Base-by-base conservation (phyloP, 768 basidiomycete species). In the Serendipita sp. region DNA sequence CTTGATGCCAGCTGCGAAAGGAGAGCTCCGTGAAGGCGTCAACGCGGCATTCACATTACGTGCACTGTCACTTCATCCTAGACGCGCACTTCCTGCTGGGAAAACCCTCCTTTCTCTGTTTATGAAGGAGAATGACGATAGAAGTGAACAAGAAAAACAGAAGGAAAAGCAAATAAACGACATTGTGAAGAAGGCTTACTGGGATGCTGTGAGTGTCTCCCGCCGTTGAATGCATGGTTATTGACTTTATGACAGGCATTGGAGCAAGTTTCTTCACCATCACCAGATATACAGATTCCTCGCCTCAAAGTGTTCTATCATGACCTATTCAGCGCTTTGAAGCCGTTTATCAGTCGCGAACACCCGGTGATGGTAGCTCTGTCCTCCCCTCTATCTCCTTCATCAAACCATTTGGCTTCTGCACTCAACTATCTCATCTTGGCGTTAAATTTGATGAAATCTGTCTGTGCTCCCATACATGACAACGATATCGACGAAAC, bases 271-370 rank as follows among this genome's bases (percentile, higher is more conserved):
- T 23, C 56, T n/a, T 60, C 56, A 8, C 28, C 56, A 4, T 60
- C 56, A 28, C 56, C 56, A 2, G 56, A 60, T 32, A 35, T 32
- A 4, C 56, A 60, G 35, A 60, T 60, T 28, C 56, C 56, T 30
- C 56, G 56, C 23, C 23, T 60, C n/a, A 60, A 60, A 3, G 56
- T 60, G 56, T 60, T 60, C 56, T 60, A 60, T 32, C 56, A 36
- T 35, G 56, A 60, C n/a, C 56, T 60, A 8, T 60, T 23, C 16
- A 35, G 32, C 23, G 56, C 56, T 10, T 60, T 60, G 56, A 30
- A 36, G n/a, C 56, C 56, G 23, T 35, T 60, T 35, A n/a, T 60
- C 23, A 23, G 16, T 35, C 56, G 10, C 7, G 35, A 23, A 4
- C 11, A 60, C 28, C 56, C 56, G 1, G 23, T 60, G 35, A 60